These are phyloP conservation scores for Aspergillus taichungensis DNA, from an alignment of 495 filamentous ascomycete species.

Conservation along the genomic window DNA sequence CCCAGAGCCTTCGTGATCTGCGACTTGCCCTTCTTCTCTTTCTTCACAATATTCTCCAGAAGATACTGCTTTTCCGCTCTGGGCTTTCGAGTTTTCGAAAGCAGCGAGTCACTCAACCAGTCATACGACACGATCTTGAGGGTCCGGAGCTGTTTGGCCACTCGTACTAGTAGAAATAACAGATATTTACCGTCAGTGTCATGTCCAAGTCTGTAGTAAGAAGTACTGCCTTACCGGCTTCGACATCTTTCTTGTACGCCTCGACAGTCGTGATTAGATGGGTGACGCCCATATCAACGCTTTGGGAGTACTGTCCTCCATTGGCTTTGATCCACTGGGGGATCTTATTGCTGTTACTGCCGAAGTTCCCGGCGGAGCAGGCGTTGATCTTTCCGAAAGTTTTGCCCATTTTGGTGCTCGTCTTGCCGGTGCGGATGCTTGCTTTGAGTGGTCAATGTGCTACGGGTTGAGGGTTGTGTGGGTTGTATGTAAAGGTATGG, in stretches of 20 bases:
- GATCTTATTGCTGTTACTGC: constrained; percentile 32
- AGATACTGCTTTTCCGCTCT: constrained; percentile 39
- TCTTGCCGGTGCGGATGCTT: not conserved
- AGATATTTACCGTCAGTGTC: not conserved
- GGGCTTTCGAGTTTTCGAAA: constrained; percentile 16
- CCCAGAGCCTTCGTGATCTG: constrained; percentile 13
- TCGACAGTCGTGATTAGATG: constrained; percentile 51
- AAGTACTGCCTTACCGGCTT: constrained; percentile 31
- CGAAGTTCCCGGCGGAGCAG: constrained; percentile 33
- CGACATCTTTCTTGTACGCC: constrained; percentile 36
- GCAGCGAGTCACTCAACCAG: constrained; percentile 52
- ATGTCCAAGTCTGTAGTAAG: not conserved
- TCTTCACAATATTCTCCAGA: constrained; percentile 27
- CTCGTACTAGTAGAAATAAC: constrained; percentile 24
- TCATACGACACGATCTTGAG: constrained; percentile 51
- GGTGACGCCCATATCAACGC: constrained; percentile 38
- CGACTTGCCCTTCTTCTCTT: constrained; percentile 11
- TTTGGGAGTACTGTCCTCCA: constrained; percentile 38
- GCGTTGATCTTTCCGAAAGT: constrained; percentile 20
- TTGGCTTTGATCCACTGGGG: constrained; percentile 45
- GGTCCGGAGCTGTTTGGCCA: constrained; percentile 25
- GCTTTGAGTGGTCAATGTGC: constrained; percentile 1
- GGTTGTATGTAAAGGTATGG: too few relatives aligned
- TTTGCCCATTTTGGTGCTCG: constrained; percentile 20
- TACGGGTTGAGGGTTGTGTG: too few relatives aligned